Evolutionary conservation across 108 stramenopile genomes (phyloP).

Genomic region (Thalassiosira profunda): DNA sequence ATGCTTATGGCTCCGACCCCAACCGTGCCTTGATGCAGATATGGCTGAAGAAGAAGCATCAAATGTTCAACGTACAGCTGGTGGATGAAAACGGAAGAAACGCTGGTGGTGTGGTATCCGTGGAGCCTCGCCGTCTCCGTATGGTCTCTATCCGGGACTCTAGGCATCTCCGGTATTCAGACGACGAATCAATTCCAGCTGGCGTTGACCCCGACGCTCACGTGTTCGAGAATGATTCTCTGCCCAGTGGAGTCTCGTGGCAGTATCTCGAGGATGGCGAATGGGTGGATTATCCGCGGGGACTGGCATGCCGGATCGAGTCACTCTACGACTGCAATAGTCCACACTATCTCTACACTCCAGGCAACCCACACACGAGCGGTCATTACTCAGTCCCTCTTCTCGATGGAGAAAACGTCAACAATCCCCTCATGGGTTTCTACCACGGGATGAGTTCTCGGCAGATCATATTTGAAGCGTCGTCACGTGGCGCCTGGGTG

Average conservation of each 20-base stretch:
- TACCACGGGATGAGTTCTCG: conserved; percentile 1
- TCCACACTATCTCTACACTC: conserved; percentile 8
- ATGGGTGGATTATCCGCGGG: neutral
- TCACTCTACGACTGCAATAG: neutral
- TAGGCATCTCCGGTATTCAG: neutral
- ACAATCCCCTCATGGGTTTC: neutral
- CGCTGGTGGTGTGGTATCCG: neutral
- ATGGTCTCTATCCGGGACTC: conserved; percentile 2
- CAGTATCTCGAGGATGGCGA: neutral
- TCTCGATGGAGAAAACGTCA: neutral
- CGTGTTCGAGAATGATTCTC: neutral
- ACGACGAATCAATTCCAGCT: neutral
- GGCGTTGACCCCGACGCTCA: neutral
- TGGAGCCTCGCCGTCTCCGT: neutral
- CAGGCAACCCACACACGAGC: conserved; percentile 1
- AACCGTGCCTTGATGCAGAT: neutral
- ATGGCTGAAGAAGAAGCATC: neutral
- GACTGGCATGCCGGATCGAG: neutral
- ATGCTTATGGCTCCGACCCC: neutral
- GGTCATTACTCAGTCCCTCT: neutral
- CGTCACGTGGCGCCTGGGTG: conserved; percentile 1
- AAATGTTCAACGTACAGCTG: neutral
- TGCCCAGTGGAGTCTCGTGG: conserved; percentile 1
- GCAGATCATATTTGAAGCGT: conserved; percentile 8
- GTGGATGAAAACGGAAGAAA: neutral